Evolutionary conservation across 139 green algal genomes (phyloP).

Genomic region (Prasinococcaceae sp.): DNA sequence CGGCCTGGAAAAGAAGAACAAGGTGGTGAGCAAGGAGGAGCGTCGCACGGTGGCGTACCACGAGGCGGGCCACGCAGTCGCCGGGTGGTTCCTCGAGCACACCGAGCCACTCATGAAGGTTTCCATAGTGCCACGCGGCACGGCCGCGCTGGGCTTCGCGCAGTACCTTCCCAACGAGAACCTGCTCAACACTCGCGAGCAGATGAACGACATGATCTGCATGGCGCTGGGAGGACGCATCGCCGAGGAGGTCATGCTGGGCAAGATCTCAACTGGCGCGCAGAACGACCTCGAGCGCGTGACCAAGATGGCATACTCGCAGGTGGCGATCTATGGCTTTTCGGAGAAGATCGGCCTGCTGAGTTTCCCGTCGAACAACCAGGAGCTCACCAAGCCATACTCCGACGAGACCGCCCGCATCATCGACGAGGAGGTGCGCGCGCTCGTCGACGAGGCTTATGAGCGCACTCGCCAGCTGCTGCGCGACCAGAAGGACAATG

Average conservation of each 20-base stretch:
- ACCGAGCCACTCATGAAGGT: slow-evolving; percentile 97
- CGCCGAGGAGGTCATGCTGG: slow-evolving; percentile 90
- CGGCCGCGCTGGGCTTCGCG: slow-evolving; percentile 88
- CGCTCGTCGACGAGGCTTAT: slow-evolving; percentile 70
- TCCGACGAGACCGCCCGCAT: slow-evolving; percentile 75
- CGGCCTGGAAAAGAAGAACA: slow-evolving; percentile 98
- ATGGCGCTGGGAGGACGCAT: slow-evolving; percentile 88
- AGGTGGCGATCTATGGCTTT: slow-evolving; percentile 91
- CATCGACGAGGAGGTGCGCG: slow-evolving; percentile 88
- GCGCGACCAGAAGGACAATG: slow-evolving; percentile 54
- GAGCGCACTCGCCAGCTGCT: slow-evolving; percentile 70
- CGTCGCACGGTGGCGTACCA: slow-evolving; percentile 93
- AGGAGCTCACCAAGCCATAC: slow-evolving; percentile 91
- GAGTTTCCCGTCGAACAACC: slow-evolving; percentile 73
- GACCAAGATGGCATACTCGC: slow-evolving; percentile 89
- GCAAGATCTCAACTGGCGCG: slow-evolving; percentile 84
- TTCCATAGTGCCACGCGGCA: slow-evolving; percentile 90
- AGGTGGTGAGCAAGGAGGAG: slow-evolving; percentile 80
- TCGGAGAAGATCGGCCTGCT: slow-evolving; percentile 83
- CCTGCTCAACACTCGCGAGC: slow-evolving; percentile 85
- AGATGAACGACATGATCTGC: slow-evolving; percentile 78
- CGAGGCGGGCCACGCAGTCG: slow-evolving; percentile 81
- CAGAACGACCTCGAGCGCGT: slow-evolving; percentile 97
- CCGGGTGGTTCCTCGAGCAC: slow-evolving; percentile 93
- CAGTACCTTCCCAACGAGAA: slow-evolving; percentile 99